These are phyloP conservation scores for Dillenia turbinata DNA, from an alignment of 164 flowering plant genomes.

Conservation along the genomic window DNA sequence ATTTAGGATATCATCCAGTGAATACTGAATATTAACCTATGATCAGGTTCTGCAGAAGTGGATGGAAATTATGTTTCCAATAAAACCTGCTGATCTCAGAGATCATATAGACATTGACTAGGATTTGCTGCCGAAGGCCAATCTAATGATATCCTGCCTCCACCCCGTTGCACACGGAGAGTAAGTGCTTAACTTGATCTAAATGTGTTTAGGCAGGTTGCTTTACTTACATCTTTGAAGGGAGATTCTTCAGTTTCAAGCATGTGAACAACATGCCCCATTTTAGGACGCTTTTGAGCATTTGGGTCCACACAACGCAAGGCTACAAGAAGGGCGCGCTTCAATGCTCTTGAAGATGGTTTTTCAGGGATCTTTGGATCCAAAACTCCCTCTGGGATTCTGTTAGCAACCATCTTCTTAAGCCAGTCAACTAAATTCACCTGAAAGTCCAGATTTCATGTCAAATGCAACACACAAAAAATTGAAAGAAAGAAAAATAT, in stretches of 20 bases:
- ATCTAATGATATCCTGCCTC: too few species aligned
- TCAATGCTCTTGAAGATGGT: conserved; percentile 57
- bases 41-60: too few species aligned
- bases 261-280: conserved; percentile 75
- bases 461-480: not conserved
- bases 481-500: conserved; percentile 1
- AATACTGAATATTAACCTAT: too few species aligned
- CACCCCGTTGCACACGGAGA: too few species aligned
- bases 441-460: conserved; percentile 23
- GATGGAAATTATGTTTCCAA: too few species aligned
- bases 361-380: conserved; percentile 61
- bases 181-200: too few species aligned
- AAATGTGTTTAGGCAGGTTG: too few species aligned
- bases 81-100: too few species aligned
- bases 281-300: conserved; percentile 67
- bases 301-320: conserved; percentile 67
- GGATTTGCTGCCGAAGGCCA: too few species aligned
- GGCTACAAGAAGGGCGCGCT: conserved; percentile 64
- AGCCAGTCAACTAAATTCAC: conserved; percentile 75
- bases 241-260: conserved; percentile 59
- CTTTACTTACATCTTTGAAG: conserved; percentile 39
- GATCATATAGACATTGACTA: too few species aligned
- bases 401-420: conserved; percentile 53
- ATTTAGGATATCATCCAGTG: too few species aligned
- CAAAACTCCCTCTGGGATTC: conserved; percentile 56